These are phyloP conservation scores for Pseudocohnilembus persalinus DNA, from an alignment of 169 alveolate genomes.

Conservation along the genomic window DNA sequence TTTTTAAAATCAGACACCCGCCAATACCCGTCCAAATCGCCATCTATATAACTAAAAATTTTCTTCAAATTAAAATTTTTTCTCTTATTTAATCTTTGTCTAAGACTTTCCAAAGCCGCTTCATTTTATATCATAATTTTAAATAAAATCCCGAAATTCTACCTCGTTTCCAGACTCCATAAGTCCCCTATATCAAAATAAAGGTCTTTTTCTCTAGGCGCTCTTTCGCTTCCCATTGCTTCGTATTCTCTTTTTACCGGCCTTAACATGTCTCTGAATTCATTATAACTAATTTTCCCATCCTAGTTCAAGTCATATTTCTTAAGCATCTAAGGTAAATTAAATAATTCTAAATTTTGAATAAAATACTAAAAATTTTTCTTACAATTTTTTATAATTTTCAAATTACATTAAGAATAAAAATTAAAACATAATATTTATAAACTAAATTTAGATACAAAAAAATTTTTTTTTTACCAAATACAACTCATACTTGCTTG, in stretches of 20 bases:
- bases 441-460: not conserved
- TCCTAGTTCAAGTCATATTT: not conserved
- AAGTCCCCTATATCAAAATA: not conserved
- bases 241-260: not conserved
- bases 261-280: not conserved
- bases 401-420: not conserved
- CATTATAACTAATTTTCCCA: not conserved
- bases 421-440: not conserved
- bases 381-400: not conserved
- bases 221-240: not conserved
- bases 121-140: constrained; percentile 8
- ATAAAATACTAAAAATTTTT: not conserved
- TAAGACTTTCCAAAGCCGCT: constrained; percentile 10
- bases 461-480: constrained; percentile 6
- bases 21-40: not conserved
- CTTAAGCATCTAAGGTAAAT: not conserved
- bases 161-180: not conserved
- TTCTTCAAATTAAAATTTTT: constrained; percentile 5
- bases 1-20: not conserved
- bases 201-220: not conserved
- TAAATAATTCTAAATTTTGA: not conserved
- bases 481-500: constrained; percentile 10
- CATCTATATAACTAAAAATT: not conserved
- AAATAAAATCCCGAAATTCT: not conserved
- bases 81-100: constrained; percentile 19